These are phyloP conservation scores for Rhizoctonia solani DNA, from an alignment of 1,284 basidiomycete genomes.

Conservation along the genomic window DNA sequence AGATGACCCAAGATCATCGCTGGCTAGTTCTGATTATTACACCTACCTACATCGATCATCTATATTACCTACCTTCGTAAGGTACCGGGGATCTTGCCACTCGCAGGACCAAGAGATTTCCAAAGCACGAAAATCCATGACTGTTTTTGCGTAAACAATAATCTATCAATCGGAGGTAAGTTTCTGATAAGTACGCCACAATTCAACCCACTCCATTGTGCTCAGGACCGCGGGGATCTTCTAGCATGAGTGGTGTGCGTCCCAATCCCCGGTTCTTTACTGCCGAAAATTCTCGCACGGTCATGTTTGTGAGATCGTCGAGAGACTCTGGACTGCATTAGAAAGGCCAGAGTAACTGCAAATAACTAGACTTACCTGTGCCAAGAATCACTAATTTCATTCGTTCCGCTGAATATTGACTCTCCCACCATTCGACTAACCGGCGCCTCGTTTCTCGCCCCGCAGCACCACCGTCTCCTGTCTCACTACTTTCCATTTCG, in stretches of 20 bases:
- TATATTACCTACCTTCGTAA: constrained; percentile 58
- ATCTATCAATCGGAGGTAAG: constrained; percentile 54
- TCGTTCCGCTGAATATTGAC: constrained; percentile 91
- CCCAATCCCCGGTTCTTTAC: constrained; percentile 72
- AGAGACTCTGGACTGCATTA: constrained; percentile 64
- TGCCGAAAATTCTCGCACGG: constrained; percentile 77
- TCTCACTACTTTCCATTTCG: constrained; percentile 41
- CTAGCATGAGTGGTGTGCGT: constrained; percentile 57
- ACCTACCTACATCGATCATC: neutral
- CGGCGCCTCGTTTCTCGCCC: constrained; percentile 90
- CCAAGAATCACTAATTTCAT: constrained; percentile 94
- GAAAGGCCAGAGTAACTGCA: constrained; percentile 21
- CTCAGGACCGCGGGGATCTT: constrained; percentile 75
- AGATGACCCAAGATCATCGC: constrained; percentile 82
- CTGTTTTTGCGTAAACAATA: constrained; percentile 84
- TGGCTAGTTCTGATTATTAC: constrained; percentile 53
- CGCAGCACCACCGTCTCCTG: constrained; percentile 65
- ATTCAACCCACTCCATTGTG: constrained; percentile 70
- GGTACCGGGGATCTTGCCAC: constrained; percentile 80
- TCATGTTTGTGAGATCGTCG: constrained; percentile 73
- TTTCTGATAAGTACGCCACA: neutral
- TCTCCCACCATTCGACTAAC: constrained; percentile 93
- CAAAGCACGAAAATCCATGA: constrained; percentile 86
- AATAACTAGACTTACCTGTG: constrained; percentile 60
- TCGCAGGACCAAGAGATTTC: constrained; percentile 89